Evolutionary conservation across 768 basidiomycete genomes (phyloP).

Genomic region (Mycena metata): DNA sequence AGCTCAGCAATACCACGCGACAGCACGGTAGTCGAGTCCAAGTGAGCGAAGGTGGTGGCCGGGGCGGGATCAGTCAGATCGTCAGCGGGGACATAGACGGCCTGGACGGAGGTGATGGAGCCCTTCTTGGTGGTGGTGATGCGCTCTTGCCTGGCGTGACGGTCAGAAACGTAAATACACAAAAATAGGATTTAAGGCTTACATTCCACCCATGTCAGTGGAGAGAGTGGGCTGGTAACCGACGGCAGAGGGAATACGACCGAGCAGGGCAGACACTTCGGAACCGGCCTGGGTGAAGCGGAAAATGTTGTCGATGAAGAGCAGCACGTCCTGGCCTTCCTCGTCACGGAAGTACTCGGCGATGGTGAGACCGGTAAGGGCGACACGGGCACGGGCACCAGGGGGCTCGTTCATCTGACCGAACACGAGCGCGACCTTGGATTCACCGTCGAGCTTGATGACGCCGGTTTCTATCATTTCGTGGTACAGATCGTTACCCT

Average conservation of each 20-base stretch:
- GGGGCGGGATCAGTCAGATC: slow-evolving; percentile 99
- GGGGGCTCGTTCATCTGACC: slow-evolving; percentile 99
- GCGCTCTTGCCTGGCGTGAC: slow-evolving; percentile 88
- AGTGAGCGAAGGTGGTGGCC: slow-evolving; percentile 99
- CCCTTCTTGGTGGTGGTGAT: slow-evolving; percentile 99
- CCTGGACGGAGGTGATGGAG: slow-evolving; percentile 99
- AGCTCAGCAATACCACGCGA: slow-evolving; percentile 99
- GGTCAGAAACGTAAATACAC: slow-evolving; percentile 23
- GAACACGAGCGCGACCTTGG: slow-evolving; percentile 99
- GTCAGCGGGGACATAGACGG: slow-evolving; percentile 99
- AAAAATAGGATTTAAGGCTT: slow-evolving; percentile 48
- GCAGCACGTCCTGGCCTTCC: slow-evolving; percentile 99
- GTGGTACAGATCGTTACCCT: slow-evolving; percentile 99
- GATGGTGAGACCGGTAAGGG: slow-evolving; percentile 98
- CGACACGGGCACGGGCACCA: slow-evolving; percentile 99
- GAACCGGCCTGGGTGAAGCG: slow-evolving; percentile 99
- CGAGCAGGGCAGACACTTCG: slow-evolving; percentile 98
- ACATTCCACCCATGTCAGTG: slow-evolving; percentile 99
- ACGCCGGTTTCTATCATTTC: slow-evolving; percentile 99
- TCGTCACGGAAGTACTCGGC: slow-evolving; percentile 99
- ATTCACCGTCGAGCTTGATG: slow-evolving; percentile 99
- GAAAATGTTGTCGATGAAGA: slow-evolving; percentile 99
- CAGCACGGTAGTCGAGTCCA: slow-evolving; percentile 99
- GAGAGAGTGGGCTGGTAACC: slow-evolving; percentile 99
- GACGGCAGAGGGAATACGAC: slow-evolving; percentile 99